phyloP scores from a whole-genome alignment of 345 rosid species.

The Litchi chinensis region DNA sequence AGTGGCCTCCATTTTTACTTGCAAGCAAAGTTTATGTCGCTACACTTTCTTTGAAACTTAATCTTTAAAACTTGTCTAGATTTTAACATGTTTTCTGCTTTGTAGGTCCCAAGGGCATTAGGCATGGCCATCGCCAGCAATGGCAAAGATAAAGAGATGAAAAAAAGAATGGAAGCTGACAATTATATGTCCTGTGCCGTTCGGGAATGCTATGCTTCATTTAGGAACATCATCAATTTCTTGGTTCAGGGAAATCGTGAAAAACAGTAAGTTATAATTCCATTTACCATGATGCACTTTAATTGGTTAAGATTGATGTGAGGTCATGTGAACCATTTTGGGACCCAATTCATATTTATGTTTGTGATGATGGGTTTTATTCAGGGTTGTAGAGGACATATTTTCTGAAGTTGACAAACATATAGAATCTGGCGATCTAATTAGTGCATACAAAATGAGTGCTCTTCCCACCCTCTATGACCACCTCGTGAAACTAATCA shows the following conservation, averaged over 20 bases:
- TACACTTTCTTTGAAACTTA: constrained; percentile 9
- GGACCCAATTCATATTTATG: constrained; percentile 3
- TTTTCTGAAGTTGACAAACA: constrained; percentile 65
- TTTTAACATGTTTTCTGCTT: constrained; percentile 21
- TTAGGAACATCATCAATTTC: constrained; percentile 69
- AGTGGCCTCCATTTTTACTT: constrained; percentile 98
- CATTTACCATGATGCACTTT: not conserved
- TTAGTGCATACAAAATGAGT: constrained; percentile 73
- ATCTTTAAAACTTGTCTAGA: constrained; percentile 5
- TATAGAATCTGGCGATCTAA: constrained; percentile 40
- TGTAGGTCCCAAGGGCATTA: constrained; percentile 90
- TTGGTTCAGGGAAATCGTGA: constrained; percentile 82
- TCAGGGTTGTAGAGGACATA: constrained; percentile 72
- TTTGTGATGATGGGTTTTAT: constrained; percentile 20
- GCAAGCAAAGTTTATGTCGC: constrained; percentile 85
- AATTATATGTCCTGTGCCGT: constrained; percentile 91
- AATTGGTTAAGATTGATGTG: constrained; percentile 14
- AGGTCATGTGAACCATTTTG: constrained; percentile 2
- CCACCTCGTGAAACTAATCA: constrained; percentile 83
- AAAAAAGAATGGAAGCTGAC: constrained; percentile 74
- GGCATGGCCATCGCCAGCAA: constrained; percentile 99
- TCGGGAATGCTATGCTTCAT: constrained; percentile 92
- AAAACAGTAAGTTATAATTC: constrained; percentile 54
- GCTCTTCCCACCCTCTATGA: constrained; percentile 86
- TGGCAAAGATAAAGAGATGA: constrained; percentile 89